phyloP scores from a whole-genome alignment of 345 rosid species.

The Adansonia digitata region DNA sequence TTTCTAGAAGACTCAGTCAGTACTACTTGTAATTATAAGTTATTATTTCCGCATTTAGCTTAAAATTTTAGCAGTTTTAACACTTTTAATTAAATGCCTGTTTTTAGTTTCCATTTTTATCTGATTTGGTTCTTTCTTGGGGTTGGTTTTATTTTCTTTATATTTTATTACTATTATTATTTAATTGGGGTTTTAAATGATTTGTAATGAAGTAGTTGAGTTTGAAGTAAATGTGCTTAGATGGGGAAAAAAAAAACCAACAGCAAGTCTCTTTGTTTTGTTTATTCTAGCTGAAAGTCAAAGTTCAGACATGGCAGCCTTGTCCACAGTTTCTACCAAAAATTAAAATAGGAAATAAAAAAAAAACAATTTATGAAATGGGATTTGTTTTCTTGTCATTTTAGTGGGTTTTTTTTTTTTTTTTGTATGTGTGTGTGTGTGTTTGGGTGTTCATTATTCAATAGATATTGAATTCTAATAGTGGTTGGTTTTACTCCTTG shows the following conservation, averaged over 20 bases:
- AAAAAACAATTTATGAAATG: not conserved
- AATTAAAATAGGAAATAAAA: not conserved
- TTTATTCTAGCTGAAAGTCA: conserved; percentile 32
- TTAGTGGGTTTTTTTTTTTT: not conserved
- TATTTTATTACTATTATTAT: not conserved
- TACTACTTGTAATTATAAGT: conserved; percentile 9
- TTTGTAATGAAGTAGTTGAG: conserved; percentile 24
- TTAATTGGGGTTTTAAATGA: not conserved
- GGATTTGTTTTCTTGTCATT: not conserved
- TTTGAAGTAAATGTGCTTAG: not conserved
- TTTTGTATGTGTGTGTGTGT: not conserved
- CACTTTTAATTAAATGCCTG: not conserved
- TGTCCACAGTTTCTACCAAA: conserved; percentile 3
- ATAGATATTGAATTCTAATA: not conserved
- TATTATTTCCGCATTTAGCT: not conserved
- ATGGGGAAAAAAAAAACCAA: conserved; percentile 12
- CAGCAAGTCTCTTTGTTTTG: conserved; percentile 16
- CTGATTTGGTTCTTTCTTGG: not conserved
- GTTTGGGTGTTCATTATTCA: not conserved
- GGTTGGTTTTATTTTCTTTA: not conserved
- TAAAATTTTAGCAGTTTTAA: not conserved
- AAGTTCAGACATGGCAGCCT: conserved; percentile 17
- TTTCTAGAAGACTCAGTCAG: conserved; percentile 28
- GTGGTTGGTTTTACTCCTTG: not conserved
- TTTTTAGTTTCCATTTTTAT: conserved; percentile 4